Evolutionary conservation across 108 stramenopile species (phyloP).

Genomic region (Bacterosira constricta): DNA sequence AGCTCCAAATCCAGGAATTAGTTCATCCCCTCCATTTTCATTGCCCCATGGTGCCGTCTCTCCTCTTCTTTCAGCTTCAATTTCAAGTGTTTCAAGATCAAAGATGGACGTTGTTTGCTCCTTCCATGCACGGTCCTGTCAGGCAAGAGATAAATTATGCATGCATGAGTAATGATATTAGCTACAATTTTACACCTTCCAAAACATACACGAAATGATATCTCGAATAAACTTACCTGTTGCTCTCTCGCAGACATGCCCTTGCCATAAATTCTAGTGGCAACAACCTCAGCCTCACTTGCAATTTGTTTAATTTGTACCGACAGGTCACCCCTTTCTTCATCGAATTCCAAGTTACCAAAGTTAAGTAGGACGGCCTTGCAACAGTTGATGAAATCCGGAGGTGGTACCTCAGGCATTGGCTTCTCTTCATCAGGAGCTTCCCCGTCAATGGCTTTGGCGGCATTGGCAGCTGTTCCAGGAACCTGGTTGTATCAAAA

Average conservation of each 20-base stretch:
- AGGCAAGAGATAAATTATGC: neutral
- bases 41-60: constrained; percentile 88
- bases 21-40: constrained; percentile 67
- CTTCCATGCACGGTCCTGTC: constrained; percentile 83
- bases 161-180: neutral
- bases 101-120: constrained; percentile 89
- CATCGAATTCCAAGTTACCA: constrained; percentile 79
- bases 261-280: constrained; percentile 88
- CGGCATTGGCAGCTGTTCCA: constrained; percentile 85
- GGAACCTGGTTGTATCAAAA: no score
- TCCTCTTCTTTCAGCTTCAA: constrained; percentile 79
- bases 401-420: constrained; percentile 87
- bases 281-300: constrained; percentile 86
- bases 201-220: neutral
- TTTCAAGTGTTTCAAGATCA: constrained; percentile 87
- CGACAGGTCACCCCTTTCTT: constrained; percentile 82
- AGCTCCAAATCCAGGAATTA: constrained; percentile 81
- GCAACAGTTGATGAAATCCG: constrained; percentile 89
- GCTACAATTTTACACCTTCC: neutral
- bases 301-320: constrained; percentile 79
- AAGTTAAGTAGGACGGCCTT: constrained; percentile 89
- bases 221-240: constrained; percentile 52
- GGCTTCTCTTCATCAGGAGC: constrained; percentile 80
- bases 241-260: constrained; percentile 86
- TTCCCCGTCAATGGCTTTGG: constrained; percentile 83